Percentiles rank a stretch among this genome's conserved stretches.
Evolutionary conservation across 345 rosid species (phyloP).

Genomic region (Citrus glauca): DNA sequence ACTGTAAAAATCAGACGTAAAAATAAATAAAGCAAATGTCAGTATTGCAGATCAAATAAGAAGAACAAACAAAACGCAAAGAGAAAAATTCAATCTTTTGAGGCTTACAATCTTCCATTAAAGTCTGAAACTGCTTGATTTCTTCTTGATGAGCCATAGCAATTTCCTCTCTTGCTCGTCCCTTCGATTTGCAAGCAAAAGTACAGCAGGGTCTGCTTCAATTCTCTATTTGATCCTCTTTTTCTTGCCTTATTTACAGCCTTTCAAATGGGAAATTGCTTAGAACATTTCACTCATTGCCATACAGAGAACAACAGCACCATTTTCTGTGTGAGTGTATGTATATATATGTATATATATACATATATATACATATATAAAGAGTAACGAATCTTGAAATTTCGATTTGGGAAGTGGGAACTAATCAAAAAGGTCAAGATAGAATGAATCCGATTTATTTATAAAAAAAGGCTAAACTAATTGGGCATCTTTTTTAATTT

Average conservation of each 20-base stretch:
- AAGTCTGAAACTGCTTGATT: conserved; percentile 61
- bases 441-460: neutral
- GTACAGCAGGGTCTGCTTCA: neutral
- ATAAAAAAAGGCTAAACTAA: no score
- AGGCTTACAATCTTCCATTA: conserved; percentile 71
- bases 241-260: neutral
- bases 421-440: neutral
- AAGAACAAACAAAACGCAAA: conserved; percentile 11
- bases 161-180: conserved; percentile 27
- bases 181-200: neutral
- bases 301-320: neutral
- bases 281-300: neutral
- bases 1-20: conserved; percentile 17
- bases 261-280: neutral
- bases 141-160: conserved; percentile 59
- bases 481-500: neutral
- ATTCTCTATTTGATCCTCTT: neutral
- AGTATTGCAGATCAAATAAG: conserved; percentile 21
- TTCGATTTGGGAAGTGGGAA: neutral
- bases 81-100: neutral
- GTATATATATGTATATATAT: no score
- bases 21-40: neutral
- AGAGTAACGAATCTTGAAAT: neutral
- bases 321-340: no score
- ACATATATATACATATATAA: no score